Percentiles rank a stretch among this genome's conserved stretches.
Evolutionary conservation across 768 basidiomycete genomes (phyloP).

Genomic region (Neoboletus brunneissimus): DNA sequence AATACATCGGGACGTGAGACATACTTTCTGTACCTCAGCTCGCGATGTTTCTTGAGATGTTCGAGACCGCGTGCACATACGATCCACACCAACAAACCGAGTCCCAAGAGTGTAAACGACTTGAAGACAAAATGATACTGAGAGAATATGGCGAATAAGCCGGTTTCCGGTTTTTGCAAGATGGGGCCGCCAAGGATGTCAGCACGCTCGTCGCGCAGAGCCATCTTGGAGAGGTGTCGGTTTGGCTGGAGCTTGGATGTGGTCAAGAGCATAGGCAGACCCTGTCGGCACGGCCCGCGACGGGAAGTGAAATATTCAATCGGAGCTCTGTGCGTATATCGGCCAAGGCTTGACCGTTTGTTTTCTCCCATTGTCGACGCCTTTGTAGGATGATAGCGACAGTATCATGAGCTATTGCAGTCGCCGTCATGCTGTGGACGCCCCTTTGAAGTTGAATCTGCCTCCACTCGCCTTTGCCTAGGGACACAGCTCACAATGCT

Average conservation of each 20-base stretch:
- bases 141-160: conserved; percentile 32
- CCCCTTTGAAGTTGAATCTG: background rate
- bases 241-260: conserved; percentile 20
- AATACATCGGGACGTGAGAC: conserved; percentile 21
- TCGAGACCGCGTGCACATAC: conserved; percentile 40
- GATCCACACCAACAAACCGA: conserved; percentile 36
- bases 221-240: conserved; percentile 42
- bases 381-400: background rate
- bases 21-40: conserved; percentile 64
- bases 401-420: background rate
- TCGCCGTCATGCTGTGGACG: background rate
- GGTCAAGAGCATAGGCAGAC: conserved; percentile 18
- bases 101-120: conserved; percentile 35
- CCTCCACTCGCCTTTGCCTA: conserved; percentile 71
- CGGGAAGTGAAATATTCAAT: conserved; percentile 24
- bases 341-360: background rate
- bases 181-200: conserved; percentile 69
- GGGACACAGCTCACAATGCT: conserved; percentile 71
- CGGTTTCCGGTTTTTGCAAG: conserved; percentile 34
- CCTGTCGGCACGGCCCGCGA: conserved; percentile 16
- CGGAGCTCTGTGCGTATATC: conserved; percentile 15
- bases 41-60: conserved; percentile 54
- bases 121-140: conserved; percentile 37
- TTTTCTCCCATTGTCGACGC: background rate
- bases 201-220: conserved; percentile 52